A percentile compares a stretch with the other conserved stretches of the same genome.
phyloP scores from a whole-genome alignment of 2,329 filamentous ascomycete species.

The Aspergillus flavus region DNA sequence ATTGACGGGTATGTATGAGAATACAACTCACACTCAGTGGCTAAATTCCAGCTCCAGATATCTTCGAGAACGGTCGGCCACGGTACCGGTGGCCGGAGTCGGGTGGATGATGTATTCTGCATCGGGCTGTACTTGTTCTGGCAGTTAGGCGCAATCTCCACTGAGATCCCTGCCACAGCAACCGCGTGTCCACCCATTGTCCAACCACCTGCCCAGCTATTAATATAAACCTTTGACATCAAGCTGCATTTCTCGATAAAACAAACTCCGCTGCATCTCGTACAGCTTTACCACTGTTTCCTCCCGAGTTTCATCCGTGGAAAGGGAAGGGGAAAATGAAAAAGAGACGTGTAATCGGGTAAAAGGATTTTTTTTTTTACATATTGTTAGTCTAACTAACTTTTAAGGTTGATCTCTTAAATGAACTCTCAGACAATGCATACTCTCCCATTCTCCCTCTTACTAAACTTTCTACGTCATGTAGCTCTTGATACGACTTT shows the following conservation, averaged over 20 bases:
- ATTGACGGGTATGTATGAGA: neutral
- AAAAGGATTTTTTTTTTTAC: neutral
- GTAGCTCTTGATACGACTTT: too few relatives aligned
- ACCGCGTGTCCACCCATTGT: constrained; percentile 20
- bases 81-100: constrained; percentile 1
- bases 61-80: neutral
- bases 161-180: constrained; percentile 38
- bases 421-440: neutral
- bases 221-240: constrained; percentile 1
- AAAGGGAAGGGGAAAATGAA: neutral
- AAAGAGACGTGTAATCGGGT: neutral
- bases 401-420: too few relatives aligned
- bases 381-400: neutral
- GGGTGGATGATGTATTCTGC: constrained; percentile 15
- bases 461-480: too few relatives aligned
- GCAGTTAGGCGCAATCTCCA: constrained; percentile 30
- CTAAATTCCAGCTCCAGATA: neutral
- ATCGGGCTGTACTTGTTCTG: constrained; percentile 11
- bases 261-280: neutral
- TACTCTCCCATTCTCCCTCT: too few relatives aligned
- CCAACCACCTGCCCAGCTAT: constrained; percentile 17
- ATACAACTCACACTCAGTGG: neutral
- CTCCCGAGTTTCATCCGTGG: neutral
- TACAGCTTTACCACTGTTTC: neutral
- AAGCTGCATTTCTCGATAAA: neutral